Base-by-base conservation (phyloP, 108 stramenopile genomes). In the Stephanodiscus minutulus region DNA sequence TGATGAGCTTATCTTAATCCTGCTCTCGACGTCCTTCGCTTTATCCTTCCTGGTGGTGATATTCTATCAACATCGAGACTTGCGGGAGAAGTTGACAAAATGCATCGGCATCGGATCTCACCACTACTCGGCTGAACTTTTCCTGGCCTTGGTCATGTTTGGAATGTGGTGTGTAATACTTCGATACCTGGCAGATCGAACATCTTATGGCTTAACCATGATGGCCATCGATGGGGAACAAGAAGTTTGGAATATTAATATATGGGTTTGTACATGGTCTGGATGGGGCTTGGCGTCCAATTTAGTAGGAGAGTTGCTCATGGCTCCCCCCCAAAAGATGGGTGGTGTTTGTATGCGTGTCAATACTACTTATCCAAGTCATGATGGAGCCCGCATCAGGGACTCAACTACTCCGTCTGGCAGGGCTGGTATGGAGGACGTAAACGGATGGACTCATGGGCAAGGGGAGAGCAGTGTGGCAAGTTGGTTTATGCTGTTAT, bases 241-340 rank as follows among this genome's bases (percentile, higher is more conserved):
- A 12, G 56, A 70, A n/a, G n/a, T n/a, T 28, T 77, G 54, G 69
- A 77, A 77, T 66, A 46, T 27, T 29, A 77, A 77, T 61, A 43
- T 70, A 1, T 77, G 77, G 77, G 50, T 69, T 6, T 35, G 49
- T 41, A 39, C 68, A 7, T 77, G 77, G 77, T 21, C 70, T 0
- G 77, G 77, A 25, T 64, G 41, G 27, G 70, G 64, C 0, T 27
- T 77, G 24, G 56, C 64, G 25, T 17, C 70, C 5, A 53, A 36
- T 66, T 61, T 77, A 55, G 64, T 71, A 3, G 77, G 77, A 53
- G 55, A 56, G n/a, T 58, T 77, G 52, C 11, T 77, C 29, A 50
- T 77, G 58, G 77, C 59, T 10, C 47, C 64, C 36, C 62, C 68
- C 33, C 48, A 46, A 13, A 77, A 50, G 53, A 65, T 37, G 39